Percentiles rank a stretch among this genome's conserved stretches.
Conservation (phyloP, 176 grass and related monocot species). For the Saccharum officinarum region DNA sequence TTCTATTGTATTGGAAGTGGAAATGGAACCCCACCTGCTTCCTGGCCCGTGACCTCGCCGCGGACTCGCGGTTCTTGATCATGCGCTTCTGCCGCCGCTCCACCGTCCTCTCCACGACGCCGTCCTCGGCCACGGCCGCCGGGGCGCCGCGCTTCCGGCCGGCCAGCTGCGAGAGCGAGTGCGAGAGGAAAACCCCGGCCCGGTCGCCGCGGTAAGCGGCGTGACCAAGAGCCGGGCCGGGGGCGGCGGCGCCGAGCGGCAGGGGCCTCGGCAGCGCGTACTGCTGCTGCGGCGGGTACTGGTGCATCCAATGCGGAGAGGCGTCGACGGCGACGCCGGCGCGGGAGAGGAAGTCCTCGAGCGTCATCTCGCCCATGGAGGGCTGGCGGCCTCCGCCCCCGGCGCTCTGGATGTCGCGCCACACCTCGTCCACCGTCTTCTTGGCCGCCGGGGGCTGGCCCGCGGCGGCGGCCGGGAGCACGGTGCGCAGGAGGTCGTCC, state of each 20-base stretch:
- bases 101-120: slow-evolving; percentile 60
- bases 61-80: slow-evolving; percentile 98
- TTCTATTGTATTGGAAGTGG: not conserved
- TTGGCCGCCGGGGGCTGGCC: slow-evolving; percentile 29
- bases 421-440: slow-evolving; percentile 92
- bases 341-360: slow-evolving; percentile 85
- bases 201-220: slow-evolving; percentile 31
- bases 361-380: slow-evolving; percentile 85
- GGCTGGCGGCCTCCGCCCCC: slow-evolving; percentile 36
- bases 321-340: slow-evolving; percentile 54
- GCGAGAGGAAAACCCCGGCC: slow-evolving; percentile 7
- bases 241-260: slow-evolving; percentile 10
- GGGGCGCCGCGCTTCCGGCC: slow-evolving; percentile 57
- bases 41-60: slow-evolving; percentile 85
- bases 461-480: slow-evolving; percentile 47
- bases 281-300: slow-evolving; percentile 26
- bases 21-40: slow-evolving; percentile 53
- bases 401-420: slow-evolving; percentile 81
- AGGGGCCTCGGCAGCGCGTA: slow-evolving; percentile 15
- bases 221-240: slow-evolving; percentile 40
- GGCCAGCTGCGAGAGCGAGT: slow-evolving; percentile 44
- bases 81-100: slow-evolving; percentile 95
- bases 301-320: slow-evolving; percentile 47
- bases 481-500: slow-evolving; percentile 71
- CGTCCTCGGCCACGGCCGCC: slow-evolving; percentile 15